Evolutionary conservation across 371 early-diverging fungal genomes (phyloP).

Genomic region (Parasitella parasitica): DNA sequence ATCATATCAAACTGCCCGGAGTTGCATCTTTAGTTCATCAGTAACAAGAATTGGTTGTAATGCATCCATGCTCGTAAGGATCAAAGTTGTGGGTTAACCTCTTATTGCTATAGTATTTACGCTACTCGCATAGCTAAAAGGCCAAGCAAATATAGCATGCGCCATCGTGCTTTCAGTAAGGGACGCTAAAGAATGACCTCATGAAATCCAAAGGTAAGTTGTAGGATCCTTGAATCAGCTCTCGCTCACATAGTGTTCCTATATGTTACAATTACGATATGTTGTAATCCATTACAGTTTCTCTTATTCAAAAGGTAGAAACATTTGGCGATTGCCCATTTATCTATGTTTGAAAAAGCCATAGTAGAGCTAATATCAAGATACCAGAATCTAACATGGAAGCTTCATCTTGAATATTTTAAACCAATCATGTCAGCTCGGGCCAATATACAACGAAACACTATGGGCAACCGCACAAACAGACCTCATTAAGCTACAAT

Average conservation of each 20-base stretch:
- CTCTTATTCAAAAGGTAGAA: no score
- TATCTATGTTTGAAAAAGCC: neutral
- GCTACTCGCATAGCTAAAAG: constrained; percentile 15
- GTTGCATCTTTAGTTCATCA: no score
- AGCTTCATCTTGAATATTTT: no score
- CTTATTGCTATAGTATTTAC: constrained; percentile 11
- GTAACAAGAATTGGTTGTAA: no score
- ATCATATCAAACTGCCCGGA: no score
- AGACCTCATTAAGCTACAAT: neutral
- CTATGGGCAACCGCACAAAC: neutral
- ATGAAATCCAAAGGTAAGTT: no score
- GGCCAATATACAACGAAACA: neutral
- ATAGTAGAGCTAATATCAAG: neutral
- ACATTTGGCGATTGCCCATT: neutral
- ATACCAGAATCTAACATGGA: neutral
- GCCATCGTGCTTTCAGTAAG: no score
- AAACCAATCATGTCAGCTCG: neutral
- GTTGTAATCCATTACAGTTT: no score
- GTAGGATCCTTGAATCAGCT: no score
- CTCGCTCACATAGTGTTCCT: no score
- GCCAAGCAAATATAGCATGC: constrained; percentile 13
- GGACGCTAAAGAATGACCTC: no score
- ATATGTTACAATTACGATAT: no score
- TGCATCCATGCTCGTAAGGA: neutral
- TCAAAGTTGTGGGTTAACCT: constrained; percentile 8